These are phyloP conservation scores for Wickerhamomyces ciferrii DNA, from an alignment of 805 yeast species.

Conservation along the genomic window DNA sequence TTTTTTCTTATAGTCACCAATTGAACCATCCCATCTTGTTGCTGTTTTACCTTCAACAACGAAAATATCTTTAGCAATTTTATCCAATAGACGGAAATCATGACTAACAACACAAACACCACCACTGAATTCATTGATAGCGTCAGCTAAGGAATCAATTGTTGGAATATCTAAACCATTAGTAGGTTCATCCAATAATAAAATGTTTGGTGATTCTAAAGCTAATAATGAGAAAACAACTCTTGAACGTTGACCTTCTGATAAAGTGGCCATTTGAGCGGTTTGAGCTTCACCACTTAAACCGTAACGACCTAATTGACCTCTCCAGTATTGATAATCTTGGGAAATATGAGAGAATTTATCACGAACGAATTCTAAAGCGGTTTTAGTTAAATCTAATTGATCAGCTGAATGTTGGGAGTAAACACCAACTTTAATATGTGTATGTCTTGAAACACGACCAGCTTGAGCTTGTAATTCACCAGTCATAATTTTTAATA, in stretches of 20 bases:
- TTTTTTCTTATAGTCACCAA: constrained; percentile 88
- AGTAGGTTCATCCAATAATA: constrained; percentile 98
- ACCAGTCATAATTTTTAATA: constrained; percentile 96
- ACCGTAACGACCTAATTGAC: constrained; percentile 96
- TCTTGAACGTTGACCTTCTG: constrained; percentile 99
- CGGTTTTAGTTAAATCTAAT: constrained; percentile 90
- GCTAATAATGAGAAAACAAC: constrained; percentile 97
- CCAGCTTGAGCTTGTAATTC: constrained; percentile 85
- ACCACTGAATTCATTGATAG: constrained; percentile 91
- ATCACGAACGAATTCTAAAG: constrained; percentile 95
- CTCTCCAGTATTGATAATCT: constrained; percentile 98
- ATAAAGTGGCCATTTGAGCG: constrained; percentile 95
- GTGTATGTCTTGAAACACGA: constrained; percentile 95
- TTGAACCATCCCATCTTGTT: constrained; percentile 92
- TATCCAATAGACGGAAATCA: constrained; percentile 96
- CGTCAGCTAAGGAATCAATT: constrained; percentile 95
- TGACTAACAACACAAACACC: constrained; percentile 99
- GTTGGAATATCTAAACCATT: constrained; percentile 99
- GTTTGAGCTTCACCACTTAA: constrained; percentile 99
- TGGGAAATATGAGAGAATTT: constrained; percentile 86
- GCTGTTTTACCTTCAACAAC: constrained; percentile 96
- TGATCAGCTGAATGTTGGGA: constrained; percentile 99
- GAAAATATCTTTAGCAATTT: constrained; percentile 94
- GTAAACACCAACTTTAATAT: constrained; percentile 96
- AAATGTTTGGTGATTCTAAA: constrained; percentile 89